Evolutionary conservation across 805 yeast genomes (phyloP).

Genomic region (Jamesozyma jinghongensis): DNA sequence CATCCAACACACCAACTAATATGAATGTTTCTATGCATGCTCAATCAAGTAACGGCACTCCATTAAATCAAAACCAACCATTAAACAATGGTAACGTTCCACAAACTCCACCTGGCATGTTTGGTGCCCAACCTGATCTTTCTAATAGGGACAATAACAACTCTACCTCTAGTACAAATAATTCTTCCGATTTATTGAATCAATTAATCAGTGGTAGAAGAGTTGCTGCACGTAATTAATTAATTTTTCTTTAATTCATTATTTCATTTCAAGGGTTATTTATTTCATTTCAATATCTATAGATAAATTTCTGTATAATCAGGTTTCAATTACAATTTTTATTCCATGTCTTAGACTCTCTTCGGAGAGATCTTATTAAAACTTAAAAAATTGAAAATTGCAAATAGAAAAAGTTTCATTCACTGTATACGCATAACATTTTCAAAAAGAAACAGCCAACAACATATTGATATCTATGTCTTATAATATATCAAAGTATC

Average conservation of each 20-base stretch:
- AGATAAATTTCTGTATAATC: background rate
- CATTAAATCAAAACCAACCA: constrained; percentile 27
- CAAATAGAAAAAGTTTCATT: too few species aligned
- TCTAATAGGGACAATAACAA: constrained; percentile 7
- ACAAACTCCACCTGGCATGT: constrained; percentile 71
- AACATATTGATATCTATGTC: constrained; percentile 9
- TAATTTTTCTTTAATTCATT: background rate
- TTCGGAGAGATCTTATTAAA: too few species aligned
- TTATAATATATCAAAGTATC: constrained; percentile 29
- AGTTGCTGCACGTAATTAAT: constrained; percentile 27
- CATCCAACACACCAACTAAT: constrained; percentile 8
- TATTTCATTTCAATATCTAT: background rate
- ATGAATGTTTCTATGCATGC: constrained; percentile 5
- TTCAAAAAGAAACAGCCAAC: too few species aligned
- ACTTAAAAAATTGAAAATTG: too few species aligned
- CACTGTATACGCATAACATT: too few species aligned
- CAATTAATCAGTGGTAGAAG: constrained; percentile 79
- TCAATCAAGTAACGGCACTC: constrained; percentile 9
- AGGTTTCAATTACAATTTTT: too few species aligned
- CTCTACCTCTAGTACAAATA: constrained; percentile 29
- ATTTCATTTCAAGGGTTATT: background rate
- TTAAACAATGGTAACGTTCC: constrained; percentile 2
- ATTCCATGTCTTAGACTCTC: too few species aligned
- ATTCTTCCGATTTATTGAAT: constrained; percentile 71
- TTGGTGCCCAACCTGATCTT: constrained; percentile 21